phyloP scores from a whole-genome alignment of 352 stramenopile genomes.

The Phytophthora tentaculata region DNA sequence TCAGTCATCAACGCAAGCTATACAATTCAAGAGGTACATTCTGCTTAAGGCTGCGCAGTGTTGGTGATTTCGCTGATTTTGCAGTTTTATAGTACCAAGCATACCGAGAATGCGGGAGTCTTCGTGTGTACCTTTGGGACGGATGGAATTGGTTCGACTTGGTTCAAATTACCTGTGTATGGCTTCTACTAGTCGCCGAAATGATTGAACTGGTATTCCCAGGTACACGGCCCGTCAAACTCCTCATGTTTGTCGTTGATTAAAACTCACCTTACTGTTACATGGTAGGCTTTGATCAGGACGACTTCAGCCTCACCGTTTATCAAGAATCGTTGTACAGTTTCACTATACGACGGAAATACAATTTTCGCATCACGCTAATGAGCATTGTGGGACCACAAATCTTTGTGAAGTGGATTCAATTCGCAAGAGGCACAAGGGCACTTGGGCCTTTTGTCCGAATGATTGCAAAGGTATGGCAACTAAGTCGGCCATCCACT shows the following conservation, averaged over 20 bases:
- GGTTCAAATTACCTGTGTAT: slow-evolving; percentile 74
- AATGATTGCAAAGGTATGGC: slow-evolving; percentile 82
- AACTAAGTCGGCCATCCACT: neutral
- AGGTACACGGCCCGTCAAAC: slow-evolving; percentile 6
- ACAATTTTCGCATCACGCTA: slow-evolving; percentile 77
- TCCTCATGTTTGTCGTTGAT: neutral
- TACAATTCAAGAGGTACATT: slow-evolving; percentile 64
- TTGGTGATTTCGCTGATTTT: neutral
- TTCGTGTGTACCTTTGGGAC: slow-evolving; percentile 69
- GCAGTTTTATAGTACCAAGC: slow-evolving; percentile 33
- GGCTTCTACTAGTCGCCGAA: slow-evolving; percentile 66
- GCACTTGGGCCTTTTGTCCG: slow-evolving; percentile 78
- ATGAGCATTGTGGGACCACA: slow-evolving; percentile 82
- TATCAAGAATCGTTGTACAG: slow-evolving; percentile 72
- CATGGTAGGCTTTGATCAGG: slow-evolving; percentile 12
- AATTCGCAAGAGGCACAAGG: slow-evolving; percentile 74
- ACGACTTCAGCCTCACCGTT: slow-evolving; percentile 63
- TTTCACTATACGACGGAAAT: slow-evolving; percentile 56
- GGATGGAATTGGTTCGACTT: slow-evolving; percentile 85
- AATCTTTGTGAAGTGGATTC: slow-evolving; percentile 86
- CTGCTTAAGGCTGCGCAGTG: neutral
- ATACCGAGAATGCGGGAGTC: slow-evolving; percentile 57
- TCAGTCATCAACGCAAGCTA: slow-evolving; percentile 74
- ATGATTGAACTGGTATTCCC: slow-evolving; percentile 46
- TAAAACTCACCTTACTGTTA: neutral